Evolutionary conservation across 2,329 filamentous ascomycete species (phyloP).

Genomic region (Bretziella fagacearum): DNA sequence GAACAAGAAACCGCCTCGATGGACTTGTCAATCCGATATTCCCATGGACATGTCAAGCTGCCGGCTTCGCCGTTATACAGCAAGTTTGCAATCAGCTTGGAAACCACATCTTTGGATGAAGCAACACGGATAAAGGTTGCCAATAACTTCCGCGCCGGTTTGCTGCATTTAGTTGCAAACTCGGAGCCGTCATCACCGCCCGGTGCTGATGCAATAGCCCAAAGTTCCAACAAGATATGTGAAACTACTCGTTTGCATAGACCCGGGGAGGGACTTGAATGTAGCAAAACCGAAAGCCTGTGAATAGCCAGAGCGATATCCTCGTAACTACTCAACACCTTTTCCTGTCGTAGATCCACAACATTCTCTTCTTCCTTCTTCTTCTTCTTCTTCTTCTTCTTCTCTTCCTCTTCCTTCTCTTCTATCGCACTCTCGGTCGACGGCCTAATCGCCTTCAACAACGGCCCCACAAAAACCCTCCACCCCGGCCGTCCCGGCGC

Average conservation of each 20-base stretch:
- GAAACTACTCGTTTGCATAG: slow-evolving; percentile 43
- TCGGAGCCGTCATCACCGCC: slow-evolving; percentile 24
- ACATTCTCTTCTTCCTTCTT: slow-evolving; percentile 24
- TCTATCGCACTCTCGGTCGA: slow-evolving; percentile 17
- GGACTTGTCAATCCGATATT: slow-evolving; percentile 27
- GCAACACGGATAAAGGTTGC: slow-evolving; percentile 41
- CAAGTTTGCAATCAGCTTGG: slow-evolving; percentile 34
- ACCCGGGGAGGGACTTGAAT: slow-evolving; percentile 50
- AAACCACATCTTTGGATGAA: slow-evolving; percentile 32
- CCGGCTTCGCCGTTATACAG: slow-evolving; percentile 33
- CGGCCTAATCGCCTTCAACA: slow-evolving; percentile 36
- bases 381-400: slow-evolving; percentile 12
- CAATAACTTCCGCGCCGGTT: slow-evolving; percentile 33
- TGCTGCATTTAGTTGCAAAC: slow-evolving; percentile 25
- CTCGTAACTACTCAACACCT: slow-evolving; percentile 29
- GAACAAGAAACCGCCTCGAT: slow-evolving; percentile 32
- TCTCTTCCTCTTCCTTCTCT: slow-evolving; percentile 9
- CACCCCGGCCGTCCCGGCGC: slow-evolving; percentile 48
- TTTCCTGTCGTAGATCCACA: slow-evolving; percentile 28
- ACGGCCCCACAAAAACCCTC: slow-evolving; percentile 42
- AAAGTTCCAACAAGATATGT: slow-evolving; percentile 43
- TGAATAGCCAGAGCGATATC: slow-evolving; percentile 35
- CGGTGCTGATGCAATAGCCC: slow-evolving; percentile 35
- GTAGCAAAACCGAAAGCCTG: slow-evolving; percentile 37
- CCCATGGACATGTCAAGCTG: slow-evolving; percentile 29